A percentile compares a stretch with the other conserved stretches of the same genome.
Evolutionary conservation across 345 rosid species (phyloP).

Genomic region (Angophora floribunda): DNA sequence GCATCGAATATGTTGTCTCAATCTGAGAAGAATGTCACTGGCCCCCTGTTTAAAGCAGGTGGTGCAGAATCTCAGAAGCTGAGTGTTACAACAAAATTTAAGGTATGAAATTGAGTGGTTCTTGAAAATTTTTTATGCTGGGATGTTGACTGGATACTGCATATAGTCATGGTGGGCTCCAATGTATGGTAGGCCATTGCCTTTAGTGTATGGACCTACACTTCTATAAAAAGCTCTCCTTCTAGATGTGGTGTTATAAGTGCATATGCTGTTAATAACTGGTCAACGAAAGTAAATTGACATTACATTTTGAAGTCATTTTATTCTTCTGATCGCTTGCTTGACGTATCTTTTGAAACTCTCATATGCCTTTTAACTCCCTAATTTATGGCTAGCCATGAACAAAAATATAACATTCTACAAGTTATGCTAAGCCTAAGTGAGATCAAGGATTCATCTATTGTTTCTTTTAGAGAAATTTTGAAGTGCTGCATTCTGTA

Average conservation of each 20-base stretch:
- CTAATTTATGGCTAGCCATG: neutral
- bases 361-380: neutral
- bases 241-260: neutral
- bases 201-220: neutral
- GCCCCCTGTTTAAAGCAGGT: conserved; percentile 85
- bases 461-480: neutral
- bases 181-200: neutral
- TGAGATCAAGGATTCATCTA: neutral
- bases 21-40: conserved; percentile 64
- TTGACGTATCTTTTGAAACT: neutral
- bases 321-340: neutral
- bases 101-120: conserved; percentile 35
- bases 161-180: neutral
- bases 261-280: neutral
- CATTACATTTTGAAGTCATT: neutral
- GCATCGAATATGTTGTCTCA: conserved; percentile 83
- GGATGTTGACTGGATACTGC: neutral
- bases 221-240: neutral
- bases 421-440: neutral
- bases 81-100: conserved; percentile 89
- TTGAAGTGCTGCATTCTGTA: neutral
- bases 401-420: neutral
- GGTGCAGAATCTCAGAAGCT: conserved; percentile 96
- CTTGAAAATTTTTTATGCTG: neutral
- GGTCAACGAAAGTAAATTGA: neutral